phyloP scores from a whole-genome alignment of 2,329 filamentous ascomycete genomes.

The Lizonia empirigonia region DNA sequence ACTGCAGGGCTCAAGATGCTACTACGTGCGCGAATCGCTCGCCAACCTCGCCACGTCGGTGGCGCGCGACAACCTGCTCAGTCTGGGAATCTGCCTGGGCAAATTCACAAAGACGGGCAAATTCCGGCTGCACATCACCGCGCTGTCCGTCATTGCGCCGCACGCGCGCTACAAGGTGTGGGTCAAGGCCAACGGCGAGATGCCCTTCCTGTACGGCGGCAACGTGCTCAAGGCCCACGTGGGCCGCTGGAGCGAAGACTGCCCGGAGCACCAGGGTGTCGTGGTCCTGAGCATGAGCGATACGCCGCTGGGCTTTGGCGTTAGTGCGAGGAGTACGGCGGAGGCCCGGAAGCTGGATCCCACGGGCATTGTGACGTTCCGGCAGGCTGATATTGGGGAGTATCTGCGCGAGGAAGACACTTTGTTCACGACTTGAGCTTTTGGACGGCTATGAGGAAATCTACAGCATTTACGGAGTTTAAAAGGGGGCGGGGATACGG shows the following conservation, averaged over 20 bases:
- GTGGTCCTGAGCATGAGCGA: conserved; percentile 93
- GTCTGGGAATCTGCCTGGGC: conserved; percentile 86
- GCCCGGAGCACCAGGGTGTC: conserved; percentile 89
- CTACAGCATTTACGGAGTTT: no score
- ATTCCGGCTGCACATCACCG: conserved; percentile 92
- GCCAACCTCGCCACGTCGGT: conserved; percentile 91
- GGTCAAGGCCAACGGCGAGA: conserved; percentile 94
- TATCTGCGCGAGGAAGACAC: conserved; percentile 84
- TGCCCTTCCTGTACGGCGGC: conserved; percentile 95
- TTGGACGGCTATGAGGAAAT: neutral
- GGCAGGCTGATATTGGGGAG: conserved; percentile 93
- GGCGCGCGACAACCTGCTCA: conserved; percentile 79
- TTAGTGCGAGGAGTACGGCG: conserved; percentile 84
- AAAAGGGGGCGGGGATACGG: no score
- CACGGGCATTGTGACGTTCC: conserved; percentile 85
- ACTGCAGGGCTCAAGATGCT: conserved; percentile 75
- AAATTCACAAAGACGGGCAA: conserved; percentile 98
- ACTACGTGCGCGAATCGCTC: conserved; percentile 87
- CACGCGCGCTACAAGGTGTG: conserved; percentile 97
- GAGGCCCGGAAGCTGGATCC: conserved; percentile 86
- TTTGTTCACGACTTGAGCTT: conserved; percentile 60
- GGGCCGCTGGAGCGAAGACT: conserved; percentile 86
- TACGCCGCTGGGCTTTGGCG: conserved; percentile 84
- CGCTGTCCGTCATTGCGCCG: conserved; percentile 84
- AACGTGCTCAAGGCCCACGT: conserved; percentile 85